Evolutionary conservation across 2,329 filamentous ascomycete species (phyloP), one percentile per base, ranked within the genome.

Genomic region (Alternaria arbusti): DNA sequence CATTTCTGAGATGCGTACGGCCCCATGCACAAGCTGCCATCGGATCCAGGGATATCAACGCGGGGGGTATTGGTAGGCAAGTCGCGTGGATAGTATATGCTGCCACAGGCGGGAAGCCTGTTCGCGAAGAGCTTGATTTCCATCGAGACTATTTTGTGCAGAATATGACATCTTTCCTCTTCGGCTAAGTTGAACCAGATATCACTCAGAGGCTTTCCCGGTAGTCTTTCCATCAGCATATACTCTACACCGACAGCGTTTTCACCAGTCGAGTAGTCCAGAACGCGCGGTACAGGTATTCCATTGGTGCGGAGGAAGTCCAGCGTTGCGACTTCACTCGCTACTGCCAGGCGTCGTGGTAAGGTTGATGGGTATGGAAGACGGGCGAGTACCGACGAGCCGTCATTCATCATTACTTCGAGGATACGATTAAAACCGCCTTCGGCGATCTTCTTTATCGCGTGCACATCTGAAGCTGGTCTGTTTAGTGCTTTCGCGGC

Each of bases 301-400:
- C 66, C 72, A 54, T 71, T 64, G 4, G 52, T 45, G 10, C 73
- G 78, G n/a, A 78, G 59, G 65, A 76, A 74, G 22, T 70, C 71
- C 61, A 79, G 61, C 3, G 77, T 80, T 32, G 80, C 78, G n/a
- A 80, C 78, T 63, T 81, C 77, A 64, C 78, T 80, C n/a, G 77
- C 78, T 12, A 77, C 74, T 22, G 73, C 74, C 28, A 73, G 61
- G n/a, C 60, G 64, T 54, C 71, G 59, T 17, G 75, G 66, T 12
- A 72, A 63, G 25, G 78, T 77, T 6, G 63, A 68, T 4, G 74
- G 74, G 59, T 80, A 80, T 3, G 78, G 80, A 12, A 81, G 63
- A 22, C 75, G 70, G 6, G 73, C 76, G 46, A 81, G 49, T 28
- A 80, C 57, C 28, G 63, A 66, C 3, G 57, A 61, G 3, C 72